Percentiles rank a stretch among this genome's conserved stretches.
phyloP scores from a whole-genome alignment of 2,329 filamentous ascomycete genomes.

The Sporothrix pseudoabietina region DNA sequence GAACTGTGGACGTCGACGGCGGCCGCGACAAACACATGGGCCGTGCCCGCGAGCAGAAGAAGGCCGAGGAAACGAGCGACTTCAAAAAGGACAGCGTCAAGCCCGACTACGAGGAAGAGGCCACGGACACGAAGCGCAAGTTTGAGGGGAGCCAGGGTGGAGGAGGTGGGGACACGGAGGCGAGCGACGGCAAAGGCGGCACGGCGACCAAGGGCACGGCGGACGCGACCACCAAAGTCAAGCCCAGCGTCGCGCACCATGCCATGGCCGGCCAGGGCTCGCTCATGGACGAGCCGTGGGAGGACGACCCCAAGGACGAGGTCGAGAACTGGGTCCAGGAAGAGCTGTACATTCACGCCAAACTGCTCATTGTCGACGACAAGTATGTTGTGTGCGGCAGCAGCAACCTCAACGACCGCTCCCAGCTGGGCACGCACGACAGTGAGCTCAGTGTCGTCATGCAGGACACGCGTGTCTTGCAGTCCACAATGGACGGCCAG shows the following conservation, averaged over 20 bases:
- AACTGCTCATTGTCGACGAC: slow-evolving; percentile 88
- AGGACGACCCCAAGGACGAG: slow-evolving; percentile 73
- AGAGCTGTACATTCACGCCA: slow-evolving; percentile 92
- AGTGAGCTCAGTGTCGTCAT: slow-evolving; percentile 89
- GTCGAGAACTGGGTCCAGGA: slow-evolving; percentile 91
- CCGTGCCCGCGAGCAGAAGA: slow-evolving; percentile 41
- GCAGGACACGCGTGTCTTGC: slow-evolving; percentile 73
- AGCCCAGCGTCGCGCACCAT: slow-evolving; percentile 68
- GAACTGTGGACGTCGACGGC: slow-evolving; percentile 50
- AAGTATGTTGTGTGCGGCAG: slow-evolving; percentile 81
- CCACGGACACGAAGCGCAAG: slow-evolving; percentile 51
- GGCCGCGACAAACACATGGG: slow-evolving; percentile 56
- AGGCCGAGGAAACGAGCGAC: slow-evolving; percentile 43
- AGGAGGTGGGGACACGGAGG: neutral
- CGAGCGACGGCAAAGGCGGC: neutral
- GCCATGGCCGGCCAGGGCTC: slow-evolving; percentile 70
- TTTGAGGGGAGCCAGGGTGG: slow-evolving; percentile 50
- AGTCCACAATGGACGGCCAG: slow-evolving; percentile 76
- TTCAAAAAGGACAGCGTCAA: slow-evolving; percentile 39
- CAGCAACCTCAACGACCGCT: slow-evolving; percentile 89
- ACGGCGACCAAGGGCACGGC: neutral
- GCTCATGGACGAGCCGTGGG: slow-evolving; percentile 72
- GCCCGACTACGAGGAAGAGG: slow-evolving; percentile 46
- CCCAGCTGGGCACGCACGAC: slow-evolving; percentile 85
- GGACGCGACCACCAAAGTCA: slow-evolving; percentile 33